Base-by-base conservation (phyloP, 352 stramenopile species). In the Phytophthora rubi region DNA sequence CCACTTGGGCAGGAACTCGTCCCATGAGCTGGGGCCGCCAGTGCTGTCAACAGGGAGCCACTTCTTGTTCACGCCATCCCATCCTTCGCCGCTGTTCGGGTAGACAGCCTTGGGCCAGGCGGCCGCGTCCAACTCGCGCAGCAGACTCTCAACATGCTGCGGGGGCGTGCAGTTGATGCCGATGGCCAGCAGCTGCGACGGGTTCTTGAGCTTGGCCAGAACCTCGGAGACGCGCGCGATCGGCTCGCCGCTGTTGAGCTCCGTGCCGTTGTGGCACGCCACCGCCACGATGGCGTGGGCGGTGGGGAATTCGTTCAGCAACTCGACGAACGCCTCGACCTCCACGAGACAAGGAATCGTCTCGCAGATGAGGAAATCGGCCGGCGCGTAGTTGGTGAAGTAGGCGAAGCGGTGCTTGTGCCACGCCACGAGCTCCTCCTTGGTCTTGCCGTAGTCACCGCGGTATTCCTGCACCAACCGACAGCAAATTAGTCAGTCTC, bases 151-250 rank as follows among this genome's bases (percentile, higher is more conserved):
- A 21, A 96, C 85, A 62, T 90, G 81, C 56, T 86, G 77, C 26
- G 91, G 91, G 18, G 86, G 75, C 8, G 85, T 93, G 75, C 91
- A 97, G 73, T 97, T 97, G 52, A 97, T 83, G 5, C 91, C 91
- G 47, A 96, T 79, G 26, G 71, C 86, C 15, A 95, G 67, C 30
- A 97, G 67, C 44, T 90, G 79, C 55, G 77, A 75, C 15, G 75
- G 74, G 47, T 83, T 81, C 37, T 83, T 77, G n/a, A 91, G 67
- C 35, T 84, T 73, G 16, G 74, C 13, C 28, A 95, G 61, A n/a
- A 90, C 67, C 16, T 65, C 28, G 9, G 74, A 59, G 15, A 92
- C 62, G 10, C 71, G 72, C 8, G 64, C 65, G 60, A 95, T 88
- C 0, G 75, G 63, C 51, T 92, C 85, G 15, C 85, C 83, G 28